Conservation (phyloP, 1,284 basidiomycete species). For the Rugosomyces carneus region DNA sequence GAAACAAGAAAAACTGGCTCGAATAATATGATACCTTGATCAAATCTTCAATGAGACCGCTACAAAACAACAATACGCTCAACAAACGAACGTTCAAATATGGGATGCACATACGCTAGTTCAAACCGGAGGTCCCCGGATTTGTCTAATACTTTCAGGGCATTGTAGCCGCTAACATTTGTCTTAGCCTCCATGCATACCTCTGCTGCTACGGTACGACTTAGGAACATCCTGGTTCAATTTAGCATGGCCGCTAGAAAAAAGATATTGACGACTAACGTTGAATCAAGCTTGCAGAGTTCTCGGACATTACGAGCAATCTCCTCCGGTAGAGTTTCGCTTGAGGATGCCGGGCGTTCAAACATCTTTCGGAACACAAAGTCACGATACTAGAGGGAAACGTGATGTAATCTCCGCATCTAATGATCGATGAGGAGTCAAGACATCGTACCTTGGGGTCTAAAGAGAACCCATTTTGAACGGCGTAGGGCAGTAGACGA, state of each 20-base stretch:
- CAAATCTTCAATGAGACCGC: slow-evolving; percentile 51
- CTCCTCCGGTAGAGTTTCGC: slow-evolving; percentile 50
- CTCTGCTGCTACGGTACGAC: slow-evolving; percentile 71
- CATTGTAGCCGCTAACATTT: slow-evolving; percentile 61
- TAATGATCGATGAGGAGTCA: neutral
- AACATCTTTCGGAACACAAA: slow-evolving; percentile 81
- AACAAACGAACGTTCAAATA: too few species aligned
- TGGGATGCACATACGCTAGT: slow-evolving; percentile 37
- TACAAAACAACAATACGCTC: too few species aligned
- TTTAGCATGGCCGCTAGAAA: slow-evolving; percentile 4
- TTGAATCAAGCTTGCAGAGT: slow-evolving; percentile 56
- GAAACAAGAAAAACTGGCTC: neutral
- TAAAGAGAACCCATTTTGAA: slow-evolving; percentile 67
- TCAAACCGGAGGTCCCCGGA: slow-evolving; percentile 56
- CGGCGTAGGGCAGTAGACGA: slow-evolving; percentile 62
- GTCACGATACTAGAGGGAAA: slow-evolving; percentile 57
- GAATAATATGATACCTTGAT: slow-evolving; percentile 43
- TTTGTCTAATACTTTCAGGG: slow-evolving; percentile 58
- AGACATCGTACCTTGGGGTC: slow-evolving; percentile 55
- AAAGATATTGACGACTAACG: slow-evolving; percentile 36
- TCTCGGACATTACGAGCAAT: slow-evolving; percentile 63
- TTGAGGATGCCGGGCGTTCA: slow-evolving; percentile 47
- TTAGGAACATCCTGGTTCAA: slow-evolving; percentile 62
- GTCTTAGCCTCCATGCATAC: slow-evolving; percentile 70
- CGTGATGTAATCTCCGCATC: neutral